Evolutionary conservation across 305 asterid species (phyloP), one percentile per base, ranked within the genome.

Genomic region (Fraxinus ornus): DNA sequence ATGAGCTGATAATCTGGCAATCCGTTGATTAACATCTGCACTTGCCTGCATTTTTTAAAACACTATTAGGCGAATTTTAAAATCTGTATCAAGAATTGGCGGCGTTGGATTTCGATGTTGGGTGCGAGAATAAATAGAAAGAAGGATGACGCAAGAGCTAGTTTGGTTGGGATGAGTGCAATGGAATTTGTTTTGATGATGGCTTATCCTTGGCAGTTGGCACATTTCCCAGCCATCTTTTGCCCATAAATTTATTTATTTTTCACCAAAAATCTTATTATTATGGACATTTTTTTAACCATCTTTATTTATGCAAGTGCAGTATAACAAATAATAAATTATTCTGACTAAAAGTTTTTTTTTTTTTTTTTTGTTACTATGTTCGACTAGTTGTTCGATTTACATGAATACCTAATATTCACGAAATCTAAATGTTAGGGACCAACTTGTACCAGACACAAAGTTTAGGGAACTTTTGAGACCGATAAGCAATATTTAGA

Each of bases 1-100:
- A 82, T 93, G 98, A 81, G 94, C 94, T 70, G 96, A 91, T 86
- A 95, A 91, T 86, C 86, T 89, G 76, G 96, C 92, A 83, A 95
- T 91, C 72, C 98, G 90, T 49, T 85, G 93, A 80, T 85, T 85
- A 80, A 85, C 41, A 28, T 90, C 91, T 28, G 87, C 86, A 79
- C 86, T 83, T 19, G 84, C 80, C 88, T 88, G 85, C 98, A 92
- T 92, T 71, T 22, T 86, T 77, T 75, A 60, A 24, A n/a, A n/a
- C n/a, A n/a, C n/a, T n/a, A n/a, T n/a, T 2, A 64, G 35, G 73
- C 35, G 35, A 64, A 64, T 64, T 64, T 64, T 0, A 2, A 4
- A 64, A 9, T 64, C 74, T 66, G 8, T 26, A 9, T 66, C 19
- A 24, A 66, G 74, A 66, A 68, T 68, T 68, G 37, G 37, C 19